A percentile compares a stretch with the other conserved stretches of the same genome.
phyloP scores from a whole-genome alignment of 116 monocot genomes.

The Phalaenopsis hybrid region DNA sequence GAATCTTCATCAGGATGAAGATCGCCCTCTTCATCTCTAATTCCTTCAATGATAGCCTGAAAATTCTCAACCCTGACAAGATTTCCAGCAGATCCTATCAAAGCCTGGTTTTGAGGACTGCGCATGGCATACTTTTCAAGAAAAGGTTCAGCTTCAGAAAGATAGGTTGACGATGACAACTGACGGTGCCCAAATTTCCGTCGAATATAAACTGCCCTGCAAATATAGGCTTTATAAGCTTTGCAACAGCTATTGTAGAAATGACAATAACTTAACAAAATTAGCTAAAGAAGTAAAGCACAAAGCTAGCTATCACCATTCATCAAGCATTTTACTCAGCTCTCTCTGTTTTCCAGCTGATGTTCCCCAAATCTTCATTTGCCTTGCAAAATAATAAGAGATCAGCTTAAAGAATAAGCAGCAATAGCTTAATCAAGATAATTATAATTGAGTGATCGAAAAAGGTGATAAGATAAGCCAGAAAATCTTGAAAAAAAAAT shows the following conservation, averaged over 20 bases:
- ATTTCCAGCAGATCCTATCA: conserved; percentile 88
- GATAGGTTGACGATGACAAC: conserved; percentile 71
- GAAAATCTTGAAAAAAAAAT: too few species aligned
- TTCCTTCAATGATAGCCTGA: conserved; percentile 59
- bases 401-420: background rate
- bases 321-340: conserved; percentile 89
- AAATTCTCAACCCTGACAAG: conserved; percentile 75
- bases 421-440: background rate
- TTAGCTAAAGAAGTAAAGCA: conserved; percentile 5
- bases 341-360: conserved; percentile 77
- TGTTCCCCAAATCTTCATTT: conserved; percentile 91
- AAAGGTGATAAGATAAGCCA: background rate
- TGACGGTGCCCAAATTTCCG: conserved; percentile 81
- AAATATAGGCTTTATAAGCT: conserved; percentile 2
- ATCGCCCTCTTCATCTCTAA: conserved; percentile 95
- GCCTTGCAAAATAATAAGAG: conserved; percentile 40
- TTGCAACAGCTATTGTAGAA: conserved; percentile 4
- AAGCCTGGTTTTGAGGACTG: conserved; percentile 64
- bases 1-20: conserved; percentile 48
- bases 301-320: conserved; percentile 58
- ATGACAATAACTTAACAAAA: background rate
- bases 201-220: conserved; percentile 89
- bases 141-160: conserved; percentile 94
- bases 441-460: background rate
- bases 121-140: conserved; percentile 87